These are phyloP conservation scores for Penstemon newberryi DNA, from an alignment of 257 asterid species.

Conservation along the genomic window DNA sequence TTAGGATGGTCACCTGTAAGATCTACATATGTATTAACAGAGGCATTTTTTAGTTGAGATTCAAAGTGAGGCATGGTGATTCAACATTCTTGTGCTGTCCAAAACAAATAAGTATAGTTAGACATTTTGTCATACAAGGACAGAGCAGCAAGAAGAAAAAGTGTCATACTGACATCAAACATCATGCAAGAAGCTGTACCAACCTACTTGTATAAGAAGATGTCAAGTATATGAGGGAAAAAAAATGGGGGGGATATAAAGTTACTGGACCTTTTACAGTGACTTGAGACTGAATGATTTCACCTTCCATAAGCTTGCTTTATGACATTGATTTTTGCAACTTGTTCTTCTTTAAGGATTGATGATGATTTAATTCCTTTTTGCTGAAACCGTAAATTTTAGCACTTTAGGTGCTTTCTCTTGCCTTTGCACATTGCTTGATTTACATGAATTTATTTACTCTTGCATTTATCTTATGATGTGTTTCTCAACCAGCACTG, in stretches of 20 bases:
- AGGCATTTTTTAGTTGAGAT: neutral
- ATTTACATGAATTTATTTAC: neutral
- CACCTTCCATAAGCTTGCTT: conserved; percentile 3
- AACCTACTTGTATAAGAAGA: neutral
- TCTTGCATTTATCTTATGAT: conserved; percentile 2
- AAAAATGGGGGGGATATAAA: neutral
- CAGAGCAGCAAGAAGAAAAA: neutral
- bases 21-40: neutral
- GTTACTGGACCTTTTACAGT: neutral
- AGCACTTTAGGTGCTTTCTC: neutral
- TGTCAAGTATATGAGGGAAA: neutral
- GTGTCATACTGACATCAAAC: neutral
- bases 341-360: conserved; percentile 1
- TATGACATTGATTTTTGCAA: neutral
- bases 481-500: conserved; percentile 20
- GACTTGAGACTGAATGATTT: neutral
- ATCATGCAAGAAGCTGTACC: neutral
- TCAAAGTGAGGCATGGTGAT: neutral
- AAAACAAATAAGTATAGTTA: neutral
- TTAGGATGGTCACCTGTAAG: no score
- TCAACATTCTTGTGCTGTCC: neutral
- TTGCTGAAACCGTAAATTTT: conserved; percentile 11
- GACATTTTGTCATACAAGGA: conserved; percentile 1
- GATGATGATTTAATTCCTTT: neutral
- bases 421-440: conserved; percentile 10